A percentile compares a stretch with the other conserved stretches of the same genome.
These are phyloP conservation scores for Ensete ventricosum DNA, from an alignment of 176 grass and related monocot species.

Conservation along the genomic window DNA sequence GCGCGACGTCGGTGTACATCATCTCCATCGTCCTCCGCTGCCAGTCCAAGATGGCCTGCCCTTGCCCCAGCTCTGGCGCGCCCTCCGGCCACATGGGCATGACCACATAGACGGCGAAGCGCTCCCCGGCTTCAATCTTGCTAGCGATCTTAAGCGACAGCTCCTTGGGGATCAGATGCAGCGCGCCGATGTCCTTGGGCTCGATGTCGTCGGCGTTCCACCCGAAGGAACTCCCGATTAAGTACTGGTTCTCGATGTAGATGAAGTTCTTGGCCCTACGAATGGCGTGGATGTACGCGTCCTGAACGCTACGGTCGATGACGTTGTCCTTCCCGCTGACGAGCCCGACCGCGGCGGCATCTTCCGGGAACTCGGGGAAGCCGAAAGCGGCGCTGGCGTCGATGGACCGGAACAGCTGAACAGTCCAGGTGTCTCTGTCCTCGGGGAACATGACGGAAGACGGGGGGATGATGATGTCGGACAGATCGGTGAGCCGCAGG, in stretches of 20 bases:
- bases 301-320: conserved; percentile 77
- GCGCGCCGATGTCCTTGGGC: neutral
- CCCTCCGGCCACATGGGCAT: too few relatives aligned
- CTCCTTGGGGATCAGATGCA: neutral
- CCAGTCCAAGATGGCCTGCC: too few relatives aligned
- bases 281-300: conserved; percentile 70
- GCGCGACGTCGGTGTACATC: too few relatives aligned
- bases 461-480: conserved; percentile 38
- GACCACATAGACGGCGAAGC: neutral
- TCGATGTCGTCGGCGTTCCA: conserved; percentile 54
- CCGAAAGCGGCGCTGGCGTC: conserved; percentile 68
- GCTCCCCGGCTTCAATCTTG: neutral
- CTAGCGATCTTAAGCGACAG: neutral
- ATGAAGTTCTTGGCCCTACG: conserved; percentile 55
- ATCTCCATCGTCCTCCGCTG: too few relatives aligned
- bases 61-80: too few relatives aligned
- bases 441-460: conserved; percentile 37
- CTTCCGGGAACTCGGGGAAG: conserved; percentile 57
- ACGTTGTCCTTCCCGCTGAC: conserved; percentile 73
- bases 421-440: conserved; percentile 54
- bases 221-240: conserved; percentile 58
- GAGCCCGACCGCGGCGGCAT: conserved; percentile 49
- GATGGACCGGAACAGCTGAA: conserved; percentile 87
- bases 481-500: conserved; percentile 34
- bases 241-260: conserved; percentile 88